Percentiles rank a stretch among this genome's conserved stretches.
Conservation (phyloP, 1,284 basidiomycete genomes). For the Amylostereum areolatum region DNA sequence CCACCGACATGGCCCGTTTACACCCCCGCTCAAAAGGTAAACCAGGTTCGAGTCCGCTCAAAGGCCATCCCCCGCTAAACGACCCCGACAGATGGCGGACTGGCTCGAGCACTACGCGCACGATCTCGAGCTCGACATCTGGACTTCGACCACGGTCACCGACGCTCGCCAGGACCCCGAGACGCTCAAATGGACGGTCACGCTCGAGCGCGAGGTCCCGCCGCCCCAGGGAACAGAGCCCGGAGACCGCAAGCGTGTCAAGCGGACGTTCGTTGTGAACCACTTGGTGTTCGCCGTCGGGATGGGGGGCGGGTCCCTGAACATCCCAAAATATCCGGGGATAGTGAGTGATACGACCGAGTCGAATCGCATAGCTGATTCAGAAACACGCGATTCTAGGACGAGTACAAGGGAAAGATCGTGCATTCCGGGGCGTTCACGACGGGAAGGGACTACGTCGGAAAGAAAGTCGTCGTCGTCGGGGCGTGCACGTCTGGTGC, state of each 20-base stretch:
- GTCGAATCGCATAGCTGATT: background rate
- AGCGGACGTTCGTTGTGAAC: slow-evolving; percentile 44
- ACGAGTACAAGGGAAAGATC: slow-evolving; percentile 36
- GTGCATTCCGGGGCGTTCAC: slow-evolving; percentile 37
- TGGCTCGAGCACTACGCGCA: slow-evolving; percentile 68
- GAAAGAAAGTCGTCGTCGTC: slow-evolving; percentile 45
- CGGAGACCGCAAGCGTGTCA: slow-evolving; percentile 11
- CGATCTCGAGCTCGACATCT: slow-evolving; percentile 58
- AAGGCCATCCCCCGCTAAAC: too few relatives aligned
- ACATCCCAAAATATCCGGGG: slow-evolving; percentile 42
- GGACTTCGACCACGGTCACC: slow-evolving; percentile 49
- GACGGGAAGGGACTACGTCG: slow-evolving; percentile 31
- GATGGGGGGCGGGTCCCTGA: slow-evolving; percentile 44
- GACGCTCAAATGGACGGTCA: slow-evolving; percentile 52
- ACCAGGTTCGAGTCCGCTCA: background rate
- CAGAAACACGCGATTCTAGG: slow-evolving; percentile 16
- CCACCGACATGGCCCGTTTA: slow-evolving; percentile 58
- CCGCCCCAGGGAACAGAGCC: too few relatives aligned
- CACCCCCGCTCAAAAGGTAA: slow-evolving; percentile 48
- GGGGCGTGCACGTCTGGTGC: slow-evolving; percentile 44
- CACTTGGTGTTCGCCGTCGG: slow-evolving; percentile 62
- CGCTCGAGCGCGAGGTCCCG: slow-evolving; percentile 36
- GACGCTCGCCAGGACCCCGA: slow-evolving; percentile 37
- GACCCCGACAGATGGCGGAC: slow-evolving; percentile 48
- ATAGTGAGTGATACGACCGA: slow-evolving; percentile 15